phyloP scores from a whole-genome alignment of 768 basidiomycete species.

The Wakefieldia striispora region DNA sequence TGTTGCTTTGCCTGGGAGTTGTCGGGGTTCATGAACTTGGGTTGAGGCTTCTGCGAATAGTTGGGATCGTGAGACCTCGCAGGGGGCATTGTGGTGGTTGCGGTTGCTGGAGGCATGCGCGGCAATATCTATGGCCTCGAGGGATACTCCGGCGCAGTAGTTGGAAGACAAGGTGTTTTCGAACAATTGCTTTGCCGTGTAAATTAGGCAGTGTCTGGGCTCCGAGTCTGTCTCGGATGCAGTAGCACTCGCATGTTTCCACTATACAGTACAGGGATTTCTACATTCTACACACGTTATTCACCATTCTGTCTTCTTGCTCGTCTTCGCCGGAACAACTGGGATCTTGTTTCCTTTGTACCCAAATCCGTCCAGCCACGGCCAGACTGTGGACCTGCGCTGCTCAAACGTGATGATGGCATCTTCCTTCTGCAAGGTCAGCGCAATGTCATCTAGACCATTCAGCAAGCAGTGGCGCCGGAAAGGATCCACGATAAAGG shows the following conservation, averaged over 20 bases:
- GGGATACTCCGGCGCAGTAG: neutral
- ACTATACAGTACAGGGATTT: neutral
- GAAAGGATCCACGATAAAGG: slow-evolving; percentile 87
- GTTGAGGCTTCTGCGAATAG: slow-evolving; percentile 12
- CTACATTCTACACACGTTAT: neutral
- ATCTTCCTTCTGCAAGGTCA: slow-evolving; percentile 80
- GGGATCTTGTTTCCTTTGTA: slow-evolving; percentile 81
- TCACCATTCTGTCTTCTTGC: slow-evolving; percentile 73
- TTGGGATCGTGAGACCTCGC: slow-evolving; percentile 13
- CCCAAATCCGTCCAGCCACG: slow-evolving; percentile 96
- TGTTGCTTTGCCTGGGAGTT: slow-evolving; percentile 16
- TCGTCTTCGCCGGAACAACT: slow-evolving; percentile 37
- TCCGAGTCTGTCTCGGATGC: slow-evolving; percentile 18
- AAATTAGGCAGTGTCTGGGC: slow-evolving; percentile 9
- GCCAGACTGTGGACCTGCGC: slow-evolving; percentile 75
- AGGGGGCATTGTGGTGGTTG: slow-evolving; percentile 11
- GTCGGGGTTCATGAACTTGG: slow-evolving; percentile 10
- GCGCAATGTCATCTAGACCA: slow-evolving; percentile 93
- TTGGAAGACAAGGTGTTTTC: slow-evolving; percentile 2
- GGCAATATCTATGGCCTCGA: neutral
- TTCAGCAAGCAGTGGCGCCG: slow-evolving; percentile 91
- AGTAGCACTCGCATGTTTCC: slow-evolving; percentile 9
- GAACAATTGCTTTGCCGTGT: slow-evolving; percentile 3
- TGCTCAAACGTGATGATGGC: slow-evolving; percentile 81
- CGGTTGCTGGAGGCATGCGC: slow-evolving; percentile 16